Evolutionary conservation across 768 basidiomycete genomes (phyloP).

Genomic region (Megacollybia marginata): DNA sequence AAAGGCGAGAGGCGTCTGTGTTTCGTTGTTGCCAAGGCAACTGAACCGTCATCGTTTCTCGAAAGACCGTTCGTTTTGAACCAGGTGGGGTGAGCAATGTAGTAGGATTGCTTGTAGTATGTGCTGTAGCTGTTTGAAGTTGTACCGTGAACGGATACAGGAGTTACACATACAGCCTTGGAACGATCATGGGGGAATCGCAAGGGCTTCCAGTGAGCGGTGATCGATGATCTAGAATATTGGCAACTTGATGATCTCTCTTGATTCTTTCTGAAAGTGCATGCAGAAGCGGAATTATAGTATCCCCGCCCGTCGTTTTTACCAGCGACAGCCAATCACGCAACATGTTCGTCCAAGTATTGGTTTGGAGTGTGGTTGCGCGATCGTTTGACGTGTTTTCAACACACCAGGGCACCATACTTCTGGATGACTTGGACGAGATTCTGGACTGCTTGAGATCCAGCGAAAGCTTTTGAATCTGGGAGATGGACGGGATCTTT

Average conservation of each 20-base stretch:
- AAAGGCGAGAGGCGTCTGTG: too few relatives aligned
- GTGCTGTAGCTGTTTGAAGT: too few relatives aligned
- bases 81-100: too few relatives aligned
- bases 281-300: conserved; percentile 81
- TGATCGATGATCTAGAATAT: conserved; percentile 64
- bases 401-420: conserved; percentile 54
- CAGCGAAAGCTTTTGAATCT: conserved; percentile 51
- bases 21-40: too few relatives aligned
- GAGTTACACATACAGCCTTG: too few relatives aligned
- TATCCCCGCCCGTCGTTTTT: conserved; percentile 58
- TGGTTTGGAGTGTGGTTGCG: conserved; percentile 80
- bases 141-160: too few relatives aligned
- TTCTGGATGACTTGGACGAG: conserved; percentile 52
- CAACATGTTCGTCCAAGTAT: conserved; percentile 80
- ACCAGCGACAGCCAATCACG: conserved; percentile 71
- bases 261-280: conserved; percentile 30
- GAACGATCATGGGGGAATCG: too few relatives aligned
- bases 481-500: conserved; percentile 48
- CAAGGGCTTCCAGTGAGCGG: conserved; percentile 69
- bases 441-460: conserved; percentile 59
- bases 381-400: conserved; percentile 62
- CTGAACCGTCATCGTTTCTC: too few relatives aligned
- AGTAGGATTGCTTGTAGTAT: too few relatives aligned
- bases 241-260: too few relatives aligned
- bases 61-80: too few relatives aligned